phyloP scores from a whole-genome alignment of 192 early-diverging fungal genomes.

The Backusella psychrophila region DNA sequence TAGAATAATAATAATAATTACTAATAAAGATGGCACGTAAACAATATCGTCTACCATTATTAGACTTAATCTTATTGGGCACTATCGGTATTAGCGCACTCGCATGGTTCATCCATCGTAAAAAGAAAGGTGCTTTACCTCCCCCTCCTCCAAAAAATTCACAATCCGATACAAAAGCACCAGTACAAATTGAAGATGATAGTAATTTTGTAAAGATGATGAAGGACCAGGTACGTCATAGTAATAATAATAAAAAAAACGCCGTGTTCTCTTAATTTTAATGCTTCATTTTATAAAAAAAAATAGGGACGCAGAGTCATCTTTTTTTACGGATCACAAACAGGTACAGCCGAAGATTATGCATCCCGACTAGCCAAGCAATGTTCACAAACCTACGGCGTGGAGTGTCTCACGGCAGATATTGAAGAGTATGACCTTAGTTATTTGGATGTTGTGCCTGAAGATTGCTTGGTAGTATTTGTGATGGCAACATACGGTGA shows the following conservation, averaged over 20 bases:
- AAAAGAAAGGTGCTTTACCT: slow-evolving; percentile 13
- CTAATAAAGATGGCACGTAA: background rate
- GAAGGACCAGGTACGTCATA: slow-evolving; percentile 45
- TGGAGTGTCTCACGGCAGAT: slow-evolving; percentile 77
- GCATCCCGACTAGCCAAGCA: slow-evolving; percentile 90
- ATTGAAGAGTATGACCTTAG: slow-evolving; percentile 90
- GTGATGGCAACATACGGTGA: slow-evolving; percentile 95
- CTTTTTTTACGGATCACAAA: slow-evolving; percentile 96
- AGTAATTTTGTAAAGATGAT: slow-evolving; percentile 56
- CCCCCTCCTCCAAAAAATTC: slow-evolving; percentile 21
- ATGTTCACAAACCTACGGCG: slow-evolving; percentile 61
- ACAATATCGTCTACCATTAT: slow-evolving; percentile 8
- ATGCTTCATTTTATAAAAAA: slow-evolving; percentile 9
- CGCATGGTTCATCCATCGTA: slow-evolving; percentile 27
- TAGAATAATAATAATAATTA: background rate
- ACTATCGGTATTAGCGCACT: slow-evolving; percentile 40
- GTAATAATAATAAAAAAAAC: background rate
- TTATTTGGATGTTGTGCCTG: slow-evolving; percentile 66
- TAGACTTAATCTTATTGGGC: slow-evolving; percentile 48
- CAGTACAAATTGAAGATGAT: slow-evolving; percentile 36
- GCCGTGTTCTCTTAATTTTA: background rate
- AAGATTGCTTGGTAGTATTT: slow-evolving; percentile 76
- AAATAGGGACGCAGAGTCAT: slow-evolving; percentile 68
- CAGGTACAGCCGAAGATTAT: slow-evolving; percentile 98
- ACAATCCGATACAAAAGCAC: slow-evolving; percentile 16